phyloP scores from a whole-genome alignment of 2,329 filamentous ascomycete species.

The Penicillium brevicompactum region DNA sequence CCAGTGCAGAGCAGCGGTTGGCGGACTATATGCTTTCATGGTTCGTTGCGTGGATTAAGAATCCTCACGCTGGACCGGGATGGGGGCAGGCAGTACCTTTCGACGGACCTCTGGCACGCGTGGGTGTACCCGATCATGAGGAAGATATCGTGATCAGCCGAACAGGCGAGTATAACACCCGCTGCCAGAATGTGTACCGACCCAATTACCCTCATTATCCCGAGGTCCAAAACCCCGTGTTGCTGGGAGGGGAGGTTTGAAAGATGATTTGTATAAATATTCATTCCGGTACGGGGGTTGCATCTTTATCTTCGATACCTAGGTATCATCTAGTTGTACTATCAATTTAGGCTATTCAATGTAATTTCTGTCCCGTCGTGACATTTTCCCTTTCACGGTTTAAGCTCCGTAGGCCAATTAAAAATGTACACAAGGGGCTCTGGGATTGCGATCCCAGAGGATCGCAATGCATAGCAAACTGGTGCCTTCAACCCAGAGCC shows the following conservation, averaged over 20 bases:
- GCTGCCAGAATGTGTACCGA: constrained; percentile 22
- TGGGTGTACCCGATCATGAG: constrained; percentile 23
- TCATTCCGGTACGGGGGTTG: no score
- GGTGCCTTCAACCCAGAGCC: no score
- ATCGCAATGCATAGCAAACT: no score
- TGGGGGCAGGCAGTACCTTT: constrained; percentile 17
- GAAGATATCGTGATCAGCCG: constrained; percentile 15
- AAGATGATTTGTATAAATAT: background rate
- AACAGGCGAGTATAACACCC: constrained; percentile 23
- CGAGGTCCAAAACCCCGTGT: constrained; percentile 19
- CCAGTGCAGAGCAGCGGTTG: constrained; percentile 17
- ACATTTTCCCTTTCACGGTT: no score
- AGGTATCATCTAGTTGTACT: no score
- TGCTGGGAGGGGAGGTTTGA: constrained; percentile 5
- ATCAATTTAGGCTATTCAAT: no score
- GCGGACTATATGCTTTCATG: constrained; percentile 25
- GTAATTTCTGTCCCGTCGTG: no score
- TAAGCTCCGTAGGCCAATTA: no score
- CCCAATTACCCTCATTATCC: constrained; percentile 23
- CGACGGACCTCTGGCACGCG: constrained; percentile 19
- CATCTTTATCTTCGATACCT: no score
- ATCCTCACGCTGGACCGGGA: constrained; percentile 20
- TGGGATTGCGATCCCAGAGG: no score
- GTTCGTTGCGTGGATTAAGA: constrained; percentile 26
- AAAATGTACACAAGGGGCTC: no score